Percentiles rank a stretch among this genome's conserved stretches.
Conservation (phyloP, 2,329 filamentous ascomycete species). For the Tolypocladium guangdongense region DNA sequence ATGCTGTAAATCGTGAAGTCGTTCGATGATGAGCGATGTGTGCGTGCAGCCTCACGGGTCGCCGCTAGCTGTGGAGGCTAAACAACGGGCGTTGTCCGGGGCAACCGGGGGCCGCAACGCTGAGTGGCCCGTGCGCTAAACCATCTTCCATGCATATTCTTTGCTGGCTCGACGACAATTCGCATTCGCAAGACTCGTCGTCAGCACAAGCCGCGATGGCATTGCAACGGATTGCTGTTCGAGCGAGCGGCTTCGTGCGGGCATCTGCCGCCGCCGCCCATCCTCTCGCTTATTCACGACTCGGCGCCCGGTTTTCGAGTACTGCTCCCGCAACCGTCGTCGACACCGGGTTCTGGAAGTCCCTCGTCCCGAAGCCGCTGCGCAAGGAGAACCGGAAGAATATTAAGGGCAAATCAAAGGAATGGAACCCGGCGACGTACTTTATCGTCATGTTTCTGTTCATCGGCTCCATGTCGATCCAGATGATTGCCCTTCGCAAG, state of each 20-base stretch:
- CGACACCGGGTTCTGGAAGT: slow-evolving; percentile 56
- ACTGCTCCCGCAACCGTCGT: slow-evolving; percentile 37
- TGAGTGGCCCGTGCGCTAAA: background rate
- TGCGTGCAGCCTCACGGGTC: background rate
- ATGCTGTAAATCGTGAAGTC: slow-evolving; percentile 5
- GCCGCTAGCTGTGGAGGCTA: slow-evolving; percentile 12
- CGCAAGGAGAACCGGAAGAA: slow-evolving; percentile 31
- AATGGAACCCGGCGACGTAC: slow-evolving; percentile 74
- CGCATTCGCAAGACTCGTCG: background rate
- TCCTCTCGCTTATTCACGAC: background rate
- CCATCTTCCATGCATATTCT: background rate
- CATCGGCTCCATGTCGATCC: slow-evolving; percentile 92
- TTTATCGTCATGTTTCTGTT: slow-evolving; percentile 74
- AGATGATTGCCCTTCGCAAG: slow-evolving; percentile 73
- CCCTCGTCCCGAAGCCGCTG: slow-evolving; percentile 57
- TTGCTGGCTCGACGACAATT: background rate
- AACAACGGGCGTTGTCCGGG: slow-evolving; percentile 24
- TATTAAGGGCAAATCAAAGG: slow-evolving; percentile 39
- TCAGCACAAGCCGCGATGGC: slow-evolving; percentile 4
- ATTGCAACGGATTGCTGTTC: slow-evolving; percentile 1
- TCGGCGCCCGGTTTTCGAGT: slow-evolving; percentile 19
- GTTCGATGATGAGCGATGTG: slow-evolving; percentile 6
- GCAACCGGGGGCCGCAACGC: slow-evolving; percentile 21
- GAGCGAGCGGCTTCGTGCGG: background rate
- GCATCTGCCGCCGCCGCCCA: background rate